A percentile compares a stretch with the other conserved stretches of the same genome.
Conservation (phyloP, 2,329 filamentous ascomycete genomes). For the Botrytis fabae region DNA sequence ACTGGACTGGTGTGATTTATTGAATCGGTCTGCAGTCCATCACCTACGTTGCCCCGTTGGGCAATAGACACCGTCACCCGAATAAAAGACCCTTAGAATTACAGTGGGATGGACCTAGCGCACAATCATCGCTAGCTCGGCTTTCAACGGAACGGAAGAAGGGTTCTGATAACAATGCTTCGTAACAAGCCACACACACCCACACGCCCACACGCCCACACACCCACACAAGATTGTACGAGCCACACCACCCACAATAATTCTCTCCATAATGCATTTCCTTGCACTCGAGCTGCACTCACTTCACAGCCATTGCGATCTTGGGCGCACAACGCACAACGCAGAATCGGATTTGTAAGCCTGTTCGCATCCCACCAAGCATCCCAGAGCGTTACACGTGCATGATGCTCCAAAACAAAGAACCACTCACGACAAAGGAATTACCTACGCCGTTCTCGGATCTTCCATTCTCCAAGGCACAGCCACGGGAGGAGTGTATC, state of each 20-base stretch:
- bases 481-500: conserved; percentile 1
- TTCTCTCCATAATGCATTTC: neutral
- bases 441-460: conserved; percentile 7
- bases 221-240: neutral
- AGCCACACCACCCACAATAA: neutral
- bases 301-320: neutral
- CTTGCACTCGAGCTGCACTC: too few relatives aligned
- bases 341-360: neutral
- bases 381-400: neutral
- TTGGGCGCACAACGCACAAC: neutral
- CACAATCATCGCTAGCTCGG: neutral
- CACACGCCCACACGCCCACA: neutral
- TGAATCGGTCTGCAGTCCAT: neutral
- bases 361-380: neutral
- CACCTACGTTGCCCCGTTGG: neutral
- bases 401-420: neutral
- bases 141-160: neutral
- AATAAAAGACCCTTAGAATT: neutral
- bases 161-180: neutral
- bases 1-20: neutral
- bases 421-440: neutral
- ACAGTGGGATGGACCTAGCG: neutral
- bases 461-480: neutral
- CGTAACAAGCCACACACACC: neutral
- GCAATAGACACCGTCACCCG: neutral